These are phyloP conservation scores for Ceratocystiopsis brevicomis DNA, from an alignment of 2,329 filamentous ascomycete genomes.

Conservation along the genomic window DNA sequence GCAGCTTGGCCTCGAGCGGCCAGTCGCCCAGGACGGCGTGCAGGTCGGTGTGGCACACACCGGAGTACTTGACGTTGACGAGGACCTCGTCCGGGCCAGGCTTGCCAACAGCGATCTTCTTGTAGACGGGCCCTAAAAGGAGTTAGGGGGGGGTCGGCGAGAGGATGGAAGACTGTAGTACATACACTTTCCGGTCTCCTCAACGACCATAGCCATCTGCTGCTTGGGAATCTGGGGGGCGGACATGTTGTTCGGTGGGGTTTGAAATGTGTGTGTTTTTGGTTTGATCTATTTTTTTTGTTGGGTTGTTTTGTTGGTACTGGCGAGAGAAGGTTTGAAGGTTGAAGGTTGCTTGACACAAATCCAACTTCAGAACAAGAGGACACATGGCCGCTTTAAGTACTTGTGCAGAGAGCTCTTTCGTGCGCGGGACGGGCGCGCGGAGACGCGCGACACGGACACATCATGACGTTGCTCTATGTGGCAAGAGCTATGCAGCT, in stretches of 20 bases:
- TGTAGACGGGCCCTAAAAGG: conserved; percentile 47
- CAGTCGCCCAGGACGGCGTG: conserved; percentile 12
- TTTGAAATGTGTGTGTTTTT: background rate
- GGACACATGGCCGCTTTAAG: too few species aligned
- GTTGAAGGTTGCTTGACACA: too few species aligned
- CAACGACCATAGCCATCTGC: conserved; percentile 85
- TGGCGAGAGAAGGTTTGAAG: background rate
- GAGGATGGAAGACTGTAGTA: too few species aligned
- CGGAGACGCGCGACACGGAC: too few species aligned
- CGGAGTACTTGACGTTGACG: conserved; percentile 16
- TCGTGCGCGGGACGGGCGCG: too few species aligned
- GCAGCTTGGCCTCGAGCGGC: conserved; percentile 13
- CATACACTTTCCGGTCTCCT: conserved; percentile 56
- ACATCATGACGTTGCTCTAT: too few species aligned
- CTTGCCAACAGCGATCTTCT: conserved; percentile 58
- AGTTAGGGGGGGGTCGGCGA: too few species aligned
- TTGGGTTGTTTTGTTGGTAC: background rate
- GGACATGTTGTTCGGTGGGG: conserved; percentile 1
- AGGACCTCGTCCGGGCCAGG: conserved; percentile 20
- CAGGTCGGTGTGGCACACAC: conserved; percentile 16
- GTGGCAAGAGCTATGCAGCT: too few species aligned
- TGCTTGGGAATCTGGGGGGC: conserved; percentile 47
- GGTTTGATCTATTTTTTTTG: background rate
- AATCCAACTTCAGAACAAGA: too few species aligned
- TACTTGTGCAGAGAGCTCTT: too few species aligned